Evolutionary conservation across 1,284 basidiomycete genomes (phyloP).

Genomic region (Puccinia triticina): DNA sequence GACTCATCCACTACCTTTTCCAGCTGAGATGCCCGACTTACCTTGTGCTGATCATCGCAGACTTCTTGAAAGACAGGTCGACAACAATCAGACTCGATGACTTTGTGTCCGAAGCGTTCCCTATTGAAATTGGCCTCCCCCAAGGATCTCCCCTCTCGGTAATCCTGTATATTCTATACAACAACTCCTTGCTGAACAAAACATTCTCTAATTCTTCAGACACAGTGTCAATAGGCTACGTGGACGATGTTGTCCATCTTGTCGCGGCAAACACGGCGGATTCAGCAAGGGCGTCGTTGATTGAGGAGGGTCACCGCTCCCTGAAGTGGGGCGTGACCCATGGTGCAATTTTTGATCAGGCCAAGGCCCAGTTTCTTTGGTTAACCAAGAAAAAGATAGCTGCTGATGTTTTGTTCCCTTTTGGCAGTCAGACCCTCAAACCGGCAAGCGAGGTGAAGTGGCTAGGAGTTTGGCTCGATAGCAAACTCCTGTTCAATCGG

Average conservation of each 20-base stretch:
- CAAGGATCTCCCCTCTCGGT: slow-evolving; percentile 27
- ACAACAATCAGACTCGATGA: not conserved
- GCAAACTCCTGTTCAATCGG: not conserved
- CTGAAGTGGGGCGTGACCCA: not conserved
- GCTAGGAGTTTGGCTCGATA: not conserved
- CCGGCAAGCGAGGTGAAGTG: not conserved
- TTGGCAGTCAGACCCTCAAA: no score
- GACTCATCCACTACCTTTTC: no score
- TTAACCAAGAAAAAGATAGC: no score
- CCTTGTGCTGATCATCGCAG: no score
- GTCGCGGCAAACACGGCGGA: not conserved
- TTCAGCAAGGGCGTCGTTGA: not conserved
- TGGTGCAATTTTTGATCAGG: not conserved
- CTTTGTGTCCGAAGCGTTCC: not conserved
- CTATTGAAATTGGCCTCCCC: not conserved
- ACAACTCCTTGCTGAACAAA: not conserved
- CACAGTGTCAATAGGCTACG: not conserved
- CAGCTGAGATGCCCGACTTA: no score
- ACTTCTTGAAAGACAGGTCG: no score
- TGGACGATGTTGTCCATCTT: slow-evolving; percentile 12
- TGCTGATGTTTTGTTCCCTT: not conserved
- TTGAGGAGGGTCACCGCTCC: not conserved
- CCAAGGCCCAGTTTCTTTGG: slow-evolving; percentile 18
- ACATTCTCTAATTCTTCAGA: not conserved
- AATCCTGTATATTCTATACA: slow-evolving; percentile 23